Base-by-base conservation (phyloP, 495 filamentous ascomycete species). In the Daldinia vernicosa region DNA sequence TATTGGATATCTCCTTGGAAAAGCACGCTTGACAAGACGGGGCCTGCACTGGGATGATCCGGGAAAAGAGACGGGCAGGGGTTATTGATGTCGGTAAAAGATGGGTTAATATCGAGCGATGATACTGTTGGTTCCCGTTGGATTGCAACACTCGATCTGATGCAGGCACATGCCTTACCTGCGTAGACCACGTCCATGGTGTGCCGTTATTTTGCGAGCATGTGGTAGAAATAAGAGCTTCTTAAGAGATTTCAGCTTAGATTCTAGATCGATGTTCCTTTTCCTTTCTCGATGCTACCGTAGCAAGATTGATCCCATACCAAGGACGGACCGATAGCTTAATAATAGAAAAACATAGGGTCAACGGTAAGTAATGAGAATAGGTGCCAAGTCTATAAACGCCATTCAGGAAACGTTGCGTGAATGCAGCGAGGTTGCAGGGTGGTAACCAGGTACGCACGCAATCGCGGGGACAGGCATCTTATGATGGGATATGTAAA, bases 61-160 rank as follows among this genome's bases (percentile, higher is more conserved):
- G 70, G 70, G 12, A 73, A 73, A 73, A 73, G 45, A 30, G 62
- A 51, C 56, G 28, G 14, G 27, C 60, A 72, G 60, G 70, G 70
- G 60, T 24, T 27, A 15, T 59, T 50, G 27, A 28, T 69, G 62
- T 66, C 70, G 70, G 70, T 69, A 73, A 69, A 69, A 69, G 61
- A 52, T 63, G 22, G 56, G 70, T 52, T 66, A 73, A 73, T 69
- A 63, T 52, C 56, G 52, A 37, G 57, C 61, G 61, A 69, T 55
- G 70, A 59, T 62, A 60, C 57, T 52, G 70, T 73, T 69, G 66
- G 66, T 69, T 73, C 70, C 62, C 66, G 66, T 51, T 62, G 26
- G 19, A 65, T 73, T 73, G 66, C 56, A 69, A 69, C 70, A 39
- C 66, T 66, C 66, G 70, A 69, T 69, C 70, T 69, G 61, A 73